Evolutionary conservation across 1,284 basidiomycete genomes (phyloP).

Genomic region (Marasmius fiardii): DNA sequence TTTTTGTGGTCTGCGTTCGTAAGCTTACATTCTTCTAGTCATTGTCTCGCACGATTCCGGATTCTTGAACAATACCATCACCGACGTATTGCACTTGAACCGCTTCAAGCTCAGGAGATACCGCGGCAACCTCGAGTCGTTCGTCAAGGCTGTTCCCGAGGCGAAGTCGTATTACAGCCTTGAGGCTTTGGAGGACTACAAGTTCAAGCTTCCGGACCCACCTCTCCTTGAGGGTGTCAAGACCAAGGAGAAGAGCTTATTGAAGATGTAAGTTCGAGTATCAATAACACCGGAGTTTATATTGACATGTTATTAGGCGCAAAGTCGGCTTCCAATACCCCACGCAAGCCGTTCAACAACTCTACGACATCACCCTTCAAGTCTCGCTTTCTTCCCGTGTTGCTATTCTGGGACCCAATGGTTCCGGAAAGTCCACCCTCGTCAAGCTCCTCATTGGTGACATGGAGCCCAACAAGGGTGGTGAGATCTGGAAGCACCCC

Average conservation of each 20-base stretch:
- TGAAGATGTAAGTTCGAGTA: slow-evolving; percentile 73
- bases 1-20: slow-evolving; percentile 15
- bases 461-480: slow-evolving; percentile 93
- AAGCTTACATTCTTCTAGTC: slow-evolving; percentile 41
- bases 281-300: neutral
- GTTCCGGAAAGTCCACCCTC: slow-evolving; percentile 97
- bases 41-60: slow-evolving; percentile 98
- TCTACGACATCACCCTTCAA: slow-evolving; percentile 94
- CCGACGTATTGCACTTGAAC: slow-evolving; percentile 98
- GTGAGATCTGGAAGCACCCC: slow-evolving; percentile 98
- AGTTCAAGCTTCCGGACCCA: slow-evolving; percentile 94
- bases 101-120: slow-evolving; percentile 99
- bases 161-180: slow-evolving; percentile 98
- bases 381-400: slow-evolving; percentile 97
- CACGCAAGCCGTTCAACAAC: slow-evolving; percentile 79
- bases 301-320: slow-evolving; percentile 37
- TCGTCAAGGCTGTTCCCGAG: slow-evolving; percentile 93
- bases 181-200: slow-evolving; percentile 92
- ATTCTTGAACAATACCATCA: slow-evolving; percentile 99
- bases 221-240: slow-evolving; percentile 98
- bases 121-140: slow-evolving; percentile 95
- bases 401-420: slow-evolving; percentile 94
- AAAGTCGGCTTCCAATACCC: slow-evolving; percentile 98
- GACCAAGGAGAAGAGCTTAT: slow-evolving; percentile 97
- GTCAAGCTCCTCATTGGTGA: slow-evolving; percentile 99